These are phyloP conservation scores for Amoeboaphelidium protococcarum DNA, from an alignment of 371 early-diverging fungal species.

Conservation along the genomic window DNA sequence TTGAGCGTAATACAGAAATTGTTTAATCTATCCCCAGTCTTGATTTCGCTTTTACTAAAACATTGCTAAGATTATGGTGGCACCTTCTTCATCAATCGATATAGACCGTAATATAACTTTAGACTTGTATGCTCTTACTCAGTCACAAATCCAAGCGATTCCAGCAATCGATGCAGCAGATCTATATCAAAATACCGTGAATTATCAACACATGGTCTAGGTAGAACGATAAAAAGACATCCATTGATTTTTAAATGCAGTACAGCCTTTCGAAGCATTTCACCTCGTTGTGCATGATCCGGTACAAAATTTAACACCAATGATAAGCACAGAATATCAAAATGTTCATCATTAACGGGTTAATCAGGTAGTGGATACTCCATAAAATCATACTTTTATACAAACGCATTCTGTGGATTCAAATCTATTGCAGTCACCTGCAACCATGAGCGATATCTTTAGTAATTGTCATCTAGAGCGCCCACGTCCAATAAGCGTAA, in stretches of 20 bases:
- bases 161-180: constrained; percentile 27
- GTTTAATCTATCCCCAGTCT: too few relatives aligned
- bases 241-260: constrained; percentile 17
- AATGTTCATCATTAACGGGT: constrained; percentile 17
- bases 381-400: constrained; percentile 48
- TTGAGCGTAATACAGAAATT: too few relatives aligned
- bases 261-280: constrained; percentile 1
- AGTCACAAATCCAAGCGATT: constrained; percentile 29
- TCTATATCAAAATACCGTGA: constrained; percentile 58
- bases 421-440: constrained; percentile 66
- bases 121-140: too few relatives aligned
- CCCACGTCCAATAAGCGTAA: constrained; percentile 59
- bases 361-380: constrained; percentile 20
- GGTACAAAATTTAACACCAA: constrained; percentile 65
- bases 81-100: too few relatives aligned
- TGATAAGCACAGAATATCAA: constrained; percentile 51
- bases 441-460: constrained; percentile 15
- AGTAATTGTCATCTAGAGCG: constrained; percentile 49
- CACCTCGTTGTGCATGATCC: background rate
- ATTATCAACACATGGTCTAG: constrained; percentile 51
- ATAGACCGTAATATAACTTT: too few relatives aligned
- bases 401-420: constrained; percentile 43
- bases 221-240: constrained; percentile 48
- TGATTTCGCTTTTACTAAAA: too few relatives aligned
- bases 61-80: too few relatives aligned